A percentile compares a stretch with the other conserved stretches of the same genome.
Conservation (phyloP, 306 rosid species). For the Morella rubra region DNA sequence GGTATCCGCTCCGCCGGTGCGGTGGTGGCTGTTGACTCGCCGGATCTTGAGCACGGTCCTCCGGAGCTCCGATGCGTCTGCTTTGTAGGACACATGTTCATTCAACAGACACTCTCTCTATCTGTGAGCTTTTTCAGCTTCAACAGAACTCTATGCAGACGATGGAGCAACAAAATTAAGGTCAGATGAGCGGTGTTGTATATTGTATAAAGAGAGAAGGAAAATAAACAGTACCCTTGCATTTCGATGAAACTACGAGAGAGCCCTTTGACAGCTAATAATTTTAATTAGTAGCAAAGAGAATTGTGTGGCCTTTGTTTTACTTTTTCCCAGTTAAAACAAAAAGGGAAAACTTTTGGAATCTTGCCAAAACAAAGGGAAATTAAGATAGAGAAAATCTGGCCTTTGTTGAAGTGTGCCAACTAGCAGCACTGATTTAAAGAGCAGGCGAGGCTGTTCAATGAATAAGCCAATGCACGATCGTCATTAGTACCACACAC, state of each 20-base stretch:
- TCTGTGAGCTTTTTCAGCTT: background rate
- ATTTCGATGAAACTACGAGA: constrained; percentile 23
- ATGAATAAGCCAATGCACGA: no score
- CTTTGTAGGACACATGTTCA: constrained; percentile 53
- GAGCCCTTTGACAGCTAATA: constrained; percentile 11
- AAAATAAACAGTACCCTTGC: background rate
- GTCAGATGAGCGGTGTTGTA: background rate
- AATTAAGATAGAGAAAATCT: no score
- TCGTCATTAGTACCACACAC: no score
- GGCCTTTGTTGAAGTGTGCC: background rate
- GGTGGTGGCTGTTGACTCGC: constrained; percentile 21
- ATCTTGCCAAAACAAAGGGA: no score
- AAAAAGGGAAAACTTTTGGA: no score
- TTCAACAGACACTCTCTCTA: background rate
- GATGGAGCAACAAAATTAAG: background rate
- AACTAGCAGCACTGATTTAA: no score
- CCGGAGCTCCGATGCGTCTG: constrained; percentile 41
- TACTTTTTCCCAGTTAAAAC: no score
- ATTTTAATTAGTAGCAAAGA: background rate
- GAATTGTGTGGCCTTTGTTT: no score
- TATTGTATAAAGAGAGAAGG: background rate
- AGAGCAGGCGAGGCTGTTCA: no score
- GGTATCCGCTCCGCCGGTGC: background rate
- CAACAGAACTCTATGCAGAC: background rate
- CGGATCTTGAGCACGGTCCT: constrained; percentile 27